Conservation (phyloP, 1,284 basidiomycete species). For the Sporisorium reilianum region DNA sequence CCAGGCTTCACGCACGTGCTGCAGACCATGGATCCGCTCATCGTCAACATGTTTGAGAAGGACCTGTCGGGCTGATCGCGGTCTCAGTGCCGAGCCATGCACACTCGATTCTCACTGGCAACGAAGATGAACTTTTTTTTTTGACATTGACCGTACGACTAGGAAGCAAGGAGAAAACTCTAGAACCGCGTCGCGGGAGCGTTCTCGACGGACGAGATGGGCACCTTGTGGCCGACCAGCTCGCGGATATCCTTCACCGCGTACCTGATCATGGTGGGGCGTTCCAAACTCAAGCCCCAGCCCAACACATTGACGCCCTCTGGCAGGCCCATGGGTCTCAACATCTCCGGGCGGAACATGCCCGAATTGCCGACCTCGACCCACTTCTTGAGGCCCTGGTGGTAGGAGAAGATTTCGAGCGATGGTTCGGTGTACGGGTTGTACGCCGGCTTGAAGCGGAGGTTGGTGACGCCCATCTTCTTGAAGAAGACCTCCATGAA, state of each 20-base stretch:
- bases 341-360: slow-evolving; percentile 99
- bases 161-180: neutral
- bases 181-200: slow-evolving; percentile 67
- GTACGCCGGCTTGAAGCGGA: slow-evolving; percentile 97
- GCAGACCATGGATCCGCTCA: slow-evolving; percentile 57
- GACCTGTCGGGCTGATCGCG: slow-evolving; percentile 47
- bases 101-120: neutral
- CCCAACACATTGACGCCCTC: slow-evolving; percentile 96
- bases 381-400: slow-evolving; percentile 93
- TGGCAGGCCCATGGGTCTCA: slow-evolving; percentile 95
- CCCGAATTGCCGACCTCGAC: slow-evolving; percentile 90
- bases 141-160: neutral
- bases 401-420: slow-evolving; percentile 99
- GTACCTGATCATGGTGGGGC: slow-evolving; percentile 96
- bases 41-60: slow-evolving; percentile 61
- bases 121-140: neutral
- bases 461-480: slow-evolving; percentile 94
- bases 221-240: slow-evolving; percentile 95
- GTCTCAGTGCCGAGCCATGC: too few relatives aligned
- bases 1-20: slow-evolving; percentile 41
- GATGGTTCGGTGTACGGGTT: slow-evolving; percentile 83
- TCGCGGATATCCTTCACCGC: slow-evolving; percentile 95
- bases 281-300: slow-evolving; percentile 94
- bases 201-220: slow-evolving; percentile 70
- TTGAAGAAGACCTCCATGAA: slow-evolving; percentile 80